Evolutionary conservation across 129 eudicot genomes (phyloP).

Genomic region (Centella asiatica): DNA sequence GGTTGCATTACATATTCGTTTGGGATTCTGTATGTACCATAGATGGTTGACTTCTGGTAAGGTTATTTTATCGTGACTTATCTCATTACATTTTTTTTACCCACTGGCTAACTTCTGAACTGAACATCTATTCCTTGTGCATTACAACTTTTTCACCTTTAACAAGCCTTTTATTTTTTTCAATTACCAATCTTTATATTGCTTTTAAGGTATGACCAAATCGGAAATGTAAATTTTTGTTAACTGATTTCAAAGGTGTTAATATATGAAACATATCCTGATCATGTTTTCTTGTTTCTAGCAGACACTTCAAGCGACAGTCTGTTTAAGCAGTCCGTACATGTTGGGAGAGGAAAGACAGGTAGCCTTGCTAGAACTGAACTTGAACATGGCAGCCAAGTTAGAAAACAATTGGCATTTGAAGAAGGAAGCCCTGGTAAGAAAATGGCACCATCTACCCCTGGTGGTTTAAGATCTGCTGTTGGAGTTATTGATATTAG

Average conservation of each 20-base stretch:
- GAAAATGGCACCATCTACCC: constrained; percentile 52
- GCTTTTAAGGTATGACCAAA: background rate
- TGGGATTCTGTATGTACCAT: too few species aligned
- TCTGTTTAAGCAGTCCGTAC: background rate
- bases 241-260: background rate
- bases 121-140: too few species aligned
- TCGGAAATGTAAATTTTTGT: background rate
- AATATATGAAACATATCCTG: background rate
- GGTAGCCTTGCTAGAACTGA: constrained; percentile 4
- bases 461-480: constrained; percentile 32
- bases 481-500: constrained; percentile 27
- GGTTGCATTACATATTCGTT: too few species aligned
- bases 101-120: too few species aligned
- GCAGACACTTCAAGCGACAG: constrained; percentile 19
- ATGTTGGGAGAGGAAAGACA: constrained; percentile 7
- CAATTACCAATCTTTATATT: background rate
- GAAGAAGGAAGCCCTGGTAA: constrained; percentile 25
- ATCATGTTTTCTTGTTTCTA: background rate
- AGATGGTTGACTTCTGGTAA: too few species aligned
- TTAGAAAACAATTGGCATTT: constrained; percentile 30
- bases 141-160: too few species aligned
- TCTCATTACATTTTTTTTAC: too few species aligned
- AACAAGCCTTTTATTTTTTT: background rate
- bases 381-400: constrained; percentile 10
- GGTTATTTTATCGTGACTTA: too few species aligned